Evolutionary conservation across 2,329 filamentous ascomycete genomes (phyloP), one percentile per base, ranked within the genome.

Genomic region (Cladosporium sp.): DNA sequence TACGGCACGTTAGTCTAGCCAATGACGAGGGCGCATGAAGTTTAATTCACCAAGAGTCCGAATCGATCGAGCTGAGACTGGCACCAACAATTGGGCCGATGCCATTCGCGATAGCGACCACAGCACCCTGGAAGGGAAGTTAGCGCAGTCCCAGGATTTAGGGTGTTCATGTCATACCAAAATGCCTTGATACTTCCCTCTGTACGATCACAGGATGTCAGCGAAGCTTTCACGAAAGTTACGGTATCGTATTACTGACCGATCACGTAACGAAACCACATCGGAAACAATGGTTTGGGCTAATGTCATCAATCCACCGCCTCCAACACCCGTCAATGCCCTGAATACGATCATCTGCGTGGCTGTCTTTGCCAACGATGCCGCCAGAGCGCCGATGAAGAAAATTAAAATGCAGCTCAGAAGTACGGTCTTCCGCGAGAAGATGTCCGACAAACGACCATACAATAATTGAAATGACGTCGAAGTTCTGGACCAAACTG

Each of bases 1-100:
- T 57, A 29, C 58, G 59, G 11, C 57, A 51, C 47, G 56, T 59
- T 22, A 55, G 48, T 56, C 58, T 58, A 17, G 7, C 12, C 20
- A 7, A 24, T 41, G 36, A 17, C 36, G 15, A 17, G 17, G 18
- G n/a, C 13, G 32, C 32, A 24, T 24, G 13, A 6, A 11, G 11
- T 11, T 15, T 12, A 3, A 34, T 29, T 36, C n/a, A 44, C 42
- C 42, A 37, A 2, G 42, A 44, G 27, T 44, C 27, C 29, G 56
- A 57, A 7, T 48, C 36, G 2, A 47, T 34, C 17, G 52, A 41
- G 1, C 76, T 72, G 2, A 80, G 61, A 0, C 75, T 71, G 43
- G 77, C 78, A 4, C 78, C 78, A 7, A 80, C 72, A 4, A 81
- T 70, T 0, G 78, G 78, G 0, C 78, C 78, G 22, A 80, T 75